Conservation (phyloP, 2,329 filamentous ascomycete genomes). For the Fusarium sp. region DNA sequence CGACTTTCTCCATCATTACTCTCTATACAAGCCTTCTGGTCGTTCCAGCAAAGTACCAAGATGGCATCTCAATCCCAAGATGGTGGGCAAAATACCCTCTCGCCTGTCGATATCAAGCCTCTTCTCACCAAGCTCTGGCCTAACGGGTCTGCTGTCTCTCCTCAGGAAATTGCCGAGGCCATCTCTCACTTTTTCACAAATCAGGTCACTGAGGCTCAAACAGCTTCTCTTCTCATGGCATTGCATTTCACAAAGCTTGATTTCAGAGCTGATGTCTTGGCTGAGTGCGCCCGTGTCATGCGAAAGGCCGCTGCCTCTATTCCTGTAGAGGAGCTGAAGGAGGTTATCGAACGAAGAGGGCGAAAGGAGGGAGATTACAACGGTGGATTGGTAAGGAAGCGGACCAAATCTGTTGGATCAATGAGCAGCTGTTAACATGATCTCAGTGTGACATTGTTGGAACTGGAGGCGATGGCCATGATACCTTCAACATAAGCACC, state of each 20-base stretch:
- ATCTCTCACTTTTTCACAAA: constrained; percentile 93
- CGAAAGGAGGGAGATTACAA: constrained; percentile 77
- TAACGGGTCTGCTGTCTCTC: constrained; percentile 65
- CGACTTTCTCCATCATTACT: not conserved
- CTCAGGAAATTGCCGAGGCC: constrained; percentile 87
- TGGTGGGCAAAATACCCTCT: constrained; percentile 45
- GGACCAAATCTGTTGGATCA: not conserved
- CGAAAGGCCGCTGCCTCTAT: constrained; percentile 79
- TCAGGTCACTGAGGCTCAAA: constrained; percentile 86
- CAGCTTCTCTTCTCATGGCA: constrained; percentile 86
- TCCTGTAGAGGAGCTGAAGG: constrained; percentile 69
- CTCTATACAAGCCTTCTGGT: not conserved
- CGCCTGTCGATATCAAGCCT: constrained; percentile 71
- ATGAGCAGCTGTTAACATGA: constrained; percentile 9
- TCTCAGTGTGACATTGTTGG: constrained; percentile 88
- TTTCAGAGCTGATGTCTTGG: constrained; percentile 84
- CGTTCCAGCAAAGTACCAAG: not conserved
- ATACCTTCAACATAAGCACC: constrained; percentile 98
- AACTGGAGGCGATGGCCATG: constrained; percentile 94
- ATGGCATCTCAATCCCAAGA: constrained; percentile 48
- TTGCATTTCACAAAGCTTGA: constrained; percentile 92
- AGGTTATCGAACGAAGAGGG: constrained; percentile 68
- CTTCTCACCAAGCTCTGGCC: constrained; percentile 80
- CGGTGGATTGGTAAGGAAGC: constrained; percentile 79
- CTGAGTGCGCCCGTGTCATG: constrained; percentile 87